Evolutionary conservation across 2,329 filamentous ascomycete species (phyloP).

Genomic region (Calycina marina): DNA sequence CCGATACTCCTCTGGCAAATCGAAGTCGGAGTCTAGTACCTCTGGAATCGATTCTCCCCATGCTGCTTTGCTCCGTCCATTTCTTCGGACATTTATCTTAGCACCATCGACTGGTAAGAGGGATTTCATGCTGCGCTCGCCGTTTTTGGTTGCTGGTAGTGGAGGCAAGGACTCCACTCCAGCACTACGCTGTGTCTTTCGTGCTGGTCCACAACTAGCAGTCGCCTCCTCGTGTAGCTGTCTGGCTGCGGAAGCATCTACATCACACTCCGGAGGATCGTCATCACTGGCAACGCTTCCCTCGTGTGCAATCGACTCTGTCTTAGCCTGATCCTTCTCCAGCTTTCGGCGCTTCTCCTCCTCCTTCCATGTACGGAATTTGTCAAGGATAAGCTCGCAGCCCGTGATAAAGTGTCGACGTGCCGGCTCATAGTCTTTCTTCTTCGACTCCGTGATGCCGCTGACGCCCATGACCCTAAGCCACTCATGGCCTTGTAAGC

Average conservation of each 20-base stretch:
- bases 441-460: constrained; percentile 64
- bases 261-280: constrained; percentile 28
- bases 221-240: constrained; percentile 45
- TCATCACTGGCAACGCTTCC: constrained; percentile 26
- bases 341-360: constrained; percentile 75
- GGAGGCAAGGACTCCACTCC: constrained; percentile 20
- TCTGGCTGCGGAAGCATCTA: constrained; percentile 56
- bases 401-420: constrained; percentile 73
- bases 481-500: constrained; percentile 85
- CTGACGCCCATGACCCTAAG: constrained; percentile 81
- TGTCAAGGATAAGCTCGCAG: constrained; percentile 67
- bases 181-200: constrained; percentile 20
- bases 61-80: constrained; percentile 55
- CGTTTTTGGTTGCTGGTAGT: constrained; percentile 16
- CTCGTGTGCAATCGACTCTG: constrained; percentile 24
- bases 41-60: constrained; percentile 77
- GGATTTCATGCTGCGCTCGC: constrained; percentile 57
- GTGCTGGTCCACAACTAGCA: constrained; percentile 17
- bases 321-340: constrained; percentile 54
- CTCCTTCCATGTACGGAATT: constrained; percentile 76
- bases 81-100: constrained; percentile 55
- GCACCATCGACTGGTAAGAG: constrained; percentile 71
- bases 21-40: constrained; percentile 54
- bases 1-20: constrained; percentile 43
- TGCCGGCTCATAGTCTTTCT: constrained; percentile 75